Evolutionary conservation across 352 stramenopile genomes (phyloP).

Genomic region (Phytophthora syringae): DNA sequence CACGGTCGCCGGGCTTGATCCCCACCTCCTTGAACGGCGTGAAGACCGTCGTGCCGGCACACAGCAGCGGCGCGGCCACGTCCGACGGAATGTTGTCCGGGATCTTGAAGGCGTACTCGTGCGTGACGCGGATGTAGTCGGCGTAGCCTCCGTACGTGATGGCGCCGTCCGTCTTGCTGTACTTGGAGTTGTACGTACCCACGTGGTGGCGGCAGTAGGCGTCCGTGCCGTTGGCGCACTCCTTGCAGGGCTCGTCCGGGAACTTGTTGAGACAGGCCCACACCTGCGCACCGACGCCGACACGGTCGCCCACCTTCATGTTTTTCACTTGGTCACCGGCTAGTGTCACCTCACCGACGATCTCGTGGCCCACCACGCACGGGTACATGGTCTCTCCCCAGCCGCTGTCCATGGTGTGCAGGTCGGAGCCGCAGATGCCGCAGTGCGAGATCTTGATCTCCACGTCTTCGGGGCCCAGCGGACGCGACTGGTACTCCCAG

Average conservation of each 20-base stretch:
- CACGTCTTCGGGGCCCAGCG: constrained; percentile 49
- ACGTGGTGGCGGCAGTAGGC: constrained; percentile 59
- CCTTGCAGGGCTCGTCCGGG: constrained; percentile 48
- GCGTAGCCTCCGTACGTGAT: constrained; percentile 68
- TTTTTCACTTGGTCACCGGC: constrained; percentile 52
- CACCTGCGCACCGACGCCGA: constrained; percentile 82
- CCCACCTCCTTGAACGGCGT: constrained; percentile 37
- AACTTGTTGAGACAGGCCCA: constrained; percentile 68
- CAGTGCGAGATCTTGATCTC: constrained; percentile 71
- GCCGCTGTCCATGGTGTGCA: constrained; percentile 59
- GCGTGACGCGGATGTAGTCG: constrained; percentile 65
- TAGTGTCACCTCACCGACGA: constrained; percentile 54
- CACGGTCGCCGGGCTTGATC: constrained; percentile 52
- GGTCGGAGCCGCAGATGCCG: constrained; percentile 64
- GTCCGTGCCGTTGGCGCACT: constrained; percentile 64
- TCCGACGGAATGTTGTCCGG: constrained; percentile 68
- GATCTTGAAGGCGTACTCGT: constrained; percentile 77
- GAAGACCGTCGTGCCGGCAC: neutral
- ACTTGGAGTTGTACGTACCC: constrained; percentile 60
- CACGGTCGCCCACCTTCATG: constrained; percentile 74
- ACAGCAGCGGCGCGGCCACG: constrained; percentile 57
- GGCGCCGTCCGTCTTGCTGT: constrained; percentile 8
- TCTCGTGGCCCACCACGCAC: constrained; percentile 63
- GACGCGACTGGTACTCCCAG: constrained; percentile 51
- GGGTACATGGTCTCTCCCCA: constrained; percentile 53